These are phyloP conservation scores for Wallacemonas sp. DNA, from an alignment of 208 protist species.

Conservation along the genomic window DNA sequence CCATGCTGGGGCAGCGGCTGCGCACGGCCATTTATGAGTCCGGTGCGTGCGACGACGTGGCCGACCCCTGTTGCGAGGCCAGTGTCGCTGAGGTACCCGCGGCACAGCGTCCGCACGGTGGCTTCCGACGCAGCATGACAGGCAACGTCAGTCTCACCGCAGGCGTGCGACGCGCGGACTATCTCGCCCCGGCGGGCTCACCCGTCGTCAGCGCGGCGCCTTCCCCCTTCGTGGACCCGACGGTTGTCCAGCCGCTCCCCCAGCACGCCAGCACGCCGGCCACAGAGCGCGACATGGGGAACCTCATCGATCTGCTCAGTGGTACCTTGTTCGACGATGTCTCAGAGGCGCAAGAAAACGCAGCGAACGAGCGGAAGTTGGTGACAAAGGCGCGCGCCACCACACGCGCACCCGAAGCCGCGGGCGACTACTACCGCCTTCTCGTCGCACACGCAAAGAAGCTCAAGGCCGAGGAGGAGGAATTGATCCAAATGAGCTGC, in stretches of 20 bases:
- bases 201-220: not conserved
- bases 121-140: not conserved
- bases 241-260: too few species aligned
- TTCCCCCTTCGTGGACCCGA: too few species aligned
- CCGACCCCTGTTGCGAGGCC: not conserved
- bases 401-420: not conserved
- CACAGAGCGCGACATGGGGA: too few species aligned
- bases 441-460: constrained; percentile 5
- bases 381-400: not conserved
- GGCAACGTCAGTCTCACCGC: not conserved
- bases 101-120: not conserved
- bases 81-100: not conserved
- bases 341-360: not conserved
- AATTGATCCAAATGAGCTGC: too few species aligned
- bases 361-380: not conserved
- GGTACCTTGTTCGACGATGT: constrained; percentile 1
- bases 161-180: too few species aligned
- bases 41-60: not conserved
- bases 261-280: not conserved
- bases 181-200: too few species aligned
- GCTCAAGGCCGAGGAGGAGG: not conserved
- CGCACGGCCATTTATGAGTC: constrained; percentile 10
- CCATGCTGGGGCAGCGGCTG: constrained; percentile 11
- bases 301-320: not conserved
- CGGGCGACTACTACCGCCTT: constrained; percentile 6